Evolutionary conservation across 2,329 filamentous ascomycete genomes (phyloP).

Genomic region (Coniochaeta sp.): DNA sequence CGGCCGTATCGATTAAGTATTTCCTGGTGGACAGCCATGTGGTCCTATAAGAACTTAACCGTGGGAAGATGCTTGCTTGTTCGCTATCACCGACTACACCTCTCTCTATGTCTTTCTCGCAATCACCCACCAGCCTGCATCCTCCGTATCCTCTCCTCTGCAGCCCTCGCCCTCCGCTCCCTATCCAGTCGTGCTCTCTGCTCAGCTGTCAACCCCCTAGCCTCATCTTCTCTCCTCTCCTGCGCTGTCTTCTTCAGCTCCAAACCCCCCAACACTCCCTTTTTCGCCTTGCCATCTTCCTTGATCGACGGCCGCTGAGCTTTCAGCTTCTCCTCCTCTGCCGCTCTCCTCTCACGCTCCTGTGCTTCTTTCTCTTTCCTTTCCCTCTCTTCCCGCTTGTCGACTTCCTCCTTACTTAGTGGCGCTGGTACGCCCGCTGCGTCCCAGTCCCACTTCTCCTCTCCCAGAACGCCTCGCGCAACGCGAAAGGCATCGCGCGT

Average conservation of each 20-base stretch:
- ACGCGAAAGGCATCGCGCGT: slow-evolving; percentile 90
- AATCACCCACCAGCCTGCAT: slow-evolving; percentile 40
- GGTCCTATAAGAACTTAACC: too few relatives aligned
- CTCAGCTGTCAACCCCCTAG: slow-evolving; percentile 77
- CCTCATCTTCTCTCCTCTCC: slow-evolving; percentile 77
- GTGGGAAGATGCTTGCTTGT: too few relatives aligned
- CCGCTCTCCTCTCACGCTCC: slow-evolving; percentile 62
- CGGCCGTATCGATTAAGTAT: too few relatives aligned
- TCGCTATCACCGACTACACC: not conserved
- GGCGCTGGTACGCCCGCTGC: slow-evolving; percentile 63
- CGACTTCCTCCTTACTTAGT: slow-evolving; percentile 64
- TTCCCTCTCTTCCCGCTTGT: slow-evolving; percentile 62
- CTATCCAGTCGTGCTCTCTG: slow-evolving; percentile 78
- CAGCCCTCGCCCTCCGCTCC: slow-evolving; percentile 82
- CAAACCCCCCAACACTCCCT: slow-evolving; percentile 47
- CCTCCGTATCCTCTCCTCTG: slow-evolving; percentile 74
- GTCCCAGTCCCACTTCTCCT: slow-evolving; percentile 72
- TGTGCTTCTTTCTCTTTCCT: slow-evolving; percentile 54
- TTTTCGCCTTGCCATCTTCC: slow-evolving; percentile 35
- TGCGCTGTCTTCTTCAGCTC: slow-evolving; percentile 62
- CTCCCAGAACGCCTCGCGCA: slow-evolving; percentile 74
- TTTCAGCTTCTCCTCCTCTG: slow-evolving; percentile 66
- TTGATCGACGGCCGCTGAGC: slow-evolving; percentile 54
- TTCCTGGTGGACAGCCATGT: too few relatives aligned
- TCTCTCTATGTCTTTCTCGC: not conserved